A percentile compares a stretch with the other conserved stretches of the same genome.
Evolutionary conservation across 352 stramenopile species (phyloP).

Genomic region (Phytophthora multivora): DNA sequence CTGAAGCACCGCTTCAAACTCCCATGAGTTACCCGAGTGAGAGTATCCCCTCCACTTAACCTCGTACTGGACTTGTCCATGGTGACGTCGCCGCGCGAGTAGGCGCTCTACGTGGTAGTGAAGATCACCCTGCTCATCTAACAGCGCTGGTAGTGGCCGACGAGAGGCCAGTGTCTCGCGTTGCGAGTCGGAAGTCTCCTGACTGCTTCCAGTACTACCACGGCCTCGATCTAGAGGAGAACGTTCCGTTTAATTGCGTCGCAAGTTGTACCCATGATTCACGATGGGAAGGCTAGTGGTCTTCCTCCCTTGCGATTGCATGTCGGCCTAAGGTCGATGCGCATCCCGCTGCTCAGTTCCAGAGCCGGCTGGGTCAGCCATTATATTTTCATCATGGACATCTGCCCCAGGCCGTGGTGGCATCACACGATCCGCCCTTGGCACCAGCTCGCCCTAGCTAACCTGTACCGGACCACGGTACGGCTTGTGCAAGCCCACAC

Average conservation of each 20-base stretch:
- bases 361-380: no score
- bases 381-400: neutral
- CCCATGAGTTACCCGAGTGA: neutral
- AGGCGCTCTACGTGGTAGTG: neutral
- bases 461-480: conserved; percentile 3
- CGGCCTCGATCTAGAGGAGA: no score
- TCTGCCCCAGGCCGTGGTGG: neutral
- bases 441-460: neutral
- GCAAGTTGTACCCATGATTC: no score
- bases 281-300: no score
- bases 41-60: neutral
- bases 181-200: neutral
- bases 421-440: neutral
- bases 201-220: neutral
- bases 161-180: neutral
- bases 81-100: neutral
- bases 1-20: neutral
- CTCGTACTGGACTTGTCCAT: neutral
- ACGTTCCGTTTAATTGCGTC: no score
- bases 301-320: no score
- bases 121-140: neutral
- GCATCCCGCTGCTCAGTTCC: no score
- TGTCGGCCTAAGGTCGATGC: no score
- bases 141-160: no score
- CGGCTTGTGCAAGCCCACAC: conserved; percentile 29